A percentile compares a stretch with the other conserved stretches of the same genome.
These are phyloP conservation scores for Exophiala bonariae DNA, from an alignment of 2,329 filamentous ascomycete species.

Conservation along the genomic window DNA sequence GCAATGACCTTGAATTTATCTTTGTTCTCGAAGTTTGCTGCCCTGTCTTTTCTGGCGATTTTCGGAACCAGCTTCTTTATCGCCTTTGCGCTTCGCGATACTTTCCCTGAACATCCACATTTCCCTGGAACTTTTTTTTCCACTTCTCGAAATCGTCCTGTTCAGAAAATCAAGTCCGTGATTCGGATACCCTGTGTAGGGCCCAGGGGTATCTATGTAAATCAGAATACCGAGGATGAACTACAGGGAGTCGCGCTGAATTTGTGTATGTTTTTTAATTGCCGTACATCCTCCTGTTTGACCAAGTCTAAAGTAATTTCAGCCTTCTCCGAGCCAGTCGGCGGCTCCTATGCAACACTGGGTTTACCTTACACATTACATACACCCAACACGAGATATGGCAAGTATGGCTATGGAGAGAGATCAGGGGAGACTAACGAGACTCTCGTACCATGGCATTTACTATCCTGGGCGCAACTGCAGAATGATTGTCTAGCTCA, in stretches of 20 bases:
- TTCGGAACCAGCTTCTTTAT: background rate
- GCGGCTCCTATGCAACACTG: slow-evolving; percentile 11
- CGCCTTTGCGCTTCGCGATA: background rate
- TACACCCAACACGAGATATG: slow-evolving; percentile 13
- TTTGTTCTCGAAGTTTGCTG: background rate
- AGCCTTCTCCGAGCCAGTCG: slow-evolving; percentile 14
- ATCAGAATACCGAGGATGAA: slow-evolving; percentile 56
- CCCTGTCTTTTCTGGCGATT: background rate
- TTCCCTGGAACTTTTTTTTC: background rate
- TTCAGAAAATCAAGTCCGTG: background rate
- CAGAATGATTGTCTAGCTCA: slow-evolving; percentile 14
- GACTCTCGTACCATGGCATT: slow-evolving; percentile 11
- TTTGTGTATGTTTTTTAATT: slow-evolving; percentile 4
- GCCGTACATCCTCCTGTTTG: background rate
- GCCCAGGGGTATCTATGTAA: slow-evolving; percentile 51
- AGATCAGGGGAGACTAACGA: slow-evolving; percentile 3
- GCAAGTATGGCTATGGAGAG: slow-evolving; percentile 11
- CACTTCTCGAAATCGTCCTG: background rate
- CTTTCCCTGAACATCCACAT: slow-evolving; percentile 5
- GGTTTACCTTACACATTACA: slow-evolving; percentile 11
- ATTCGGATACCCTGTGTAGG: slow-evolving; percentile 56
- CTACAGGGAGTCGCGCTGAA: slow-evolving; percentile 6
- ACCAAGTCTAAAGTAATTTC: background rate
- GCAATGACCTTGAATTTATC: background rate
- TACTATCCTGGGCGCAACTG: slow-evolving; percentile 11